Base-by-base conservation (phyloP, 2,329 filamentous ascomycete genomes). In the Neofusicoccum laricinum region DNA sequence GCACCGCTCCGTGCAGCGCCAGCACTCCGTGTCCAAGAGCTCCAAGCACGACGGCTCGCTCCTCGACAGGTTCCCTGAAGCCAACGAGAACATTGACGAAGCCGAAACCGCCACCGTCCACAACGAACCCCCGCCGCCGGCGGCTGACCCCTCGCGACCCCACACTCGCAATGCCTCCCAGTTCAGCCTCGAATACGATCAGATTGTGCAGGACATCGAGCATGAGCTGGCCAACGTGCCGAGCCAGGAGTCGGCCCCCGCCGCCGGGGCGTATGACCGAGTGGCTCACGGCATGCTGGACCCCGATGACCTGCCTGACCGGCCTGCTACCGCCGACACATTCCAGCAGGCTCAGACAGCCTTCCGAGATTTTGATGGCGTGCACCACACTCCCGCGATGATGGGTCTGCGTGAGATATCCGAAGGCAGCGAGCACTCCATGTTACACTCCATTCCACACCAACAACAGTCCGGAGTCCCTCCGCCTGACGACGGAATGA, bases 301-400 rank as follows among this genome's bases (percentile, higher is more conserved):
- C 36, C 51, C 48, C 11, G 55, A 66, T 45, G 65, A 66, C 32
- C 65, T 73, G n/a, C 73, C 75, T 8, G 80, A 82, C 43, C 78
- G 84, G 43, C 81, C 80, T 14, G 75, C 76, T 10, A 86, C 85
- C 3, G 79, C 84, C 10, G 84, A 85, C 63, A 90, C 89, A 2
- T 88, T 83, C 64, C 87, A 89, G 36, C 87, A 90, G 72, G 86
- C 86, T 17, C 80, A 87, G 67, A 78, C 84, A 43, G 85, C 90
- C 2, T 95, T 94, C 79, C 85, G 87, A 46, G 90, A 93, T 73
- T 95, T 95, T 72, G 91, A 95, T 73, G 91, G 91, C 41, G 88
- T 90, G 14, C 90, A 94, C 72, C 92, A 88, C 73, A 84, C 86
- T 32, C 85, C 88, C 3, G 83, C 34, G 11, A 32, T 40, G 15